Base-by-base conservation (phyloP, 2,329 filamentous ascomycete species). In the Chrysoporthe deuterocubensis region DNA sequence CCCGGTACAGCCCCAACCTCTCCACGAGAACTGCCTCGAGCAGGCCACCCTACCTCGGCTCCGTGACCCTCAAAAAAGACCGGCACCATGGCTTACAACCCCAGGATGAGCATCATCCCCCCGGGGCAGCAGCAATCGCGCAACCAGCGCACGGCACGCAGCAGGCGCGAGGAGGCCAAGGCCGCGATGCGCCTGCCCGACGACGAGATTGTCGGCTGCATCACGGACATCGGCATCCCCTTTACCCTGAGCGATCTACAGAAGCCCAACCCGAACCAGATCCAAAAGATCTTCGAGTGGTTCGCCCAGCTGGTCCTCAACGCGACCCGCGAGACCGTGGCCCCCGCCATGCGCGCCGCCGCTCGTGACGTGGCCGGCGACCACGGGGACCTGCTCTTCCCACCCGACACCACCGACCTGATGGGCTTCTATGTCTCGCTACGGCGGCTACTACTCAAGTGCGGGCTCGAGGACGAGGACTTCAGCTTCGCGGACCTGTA, bases 221-320 rank as follows among this genome's bases (percentile, higher is more conserved):
- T 99, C 82, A 96, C 91, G 75, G 96, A 98, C 78, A 97, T 98
- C 75, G 95, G 95, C 68, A 94, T 98, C 74, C 90, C 89, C 40
- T 97, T 98, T 79, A 92, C 89, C 46, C 84, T 94, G 21, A 88
- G 91, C 70, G 95, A 99, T 80, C 86, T 99, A 52, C 90, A 95
- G 74, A 98, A 97, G 77, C 96, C 96, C 5, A 97, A 97, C 74
- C 91, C 96, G 3, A 88, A 95, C 69, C 94, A 97, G 75, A 94
- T 98, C 65, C 96, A 99, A 80, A 94, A 96, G 84, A 94, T 99
- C 64, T 97, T 98, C 77, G 96, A 99, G 84, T 97, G 94, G 91
- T 96, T 99, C 74, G 94, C 94, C 68, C 94, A 97, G 76, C 85
- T 97, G 21, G 87, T 98, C 40, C 93, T 97, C 83, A 97, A 97